phyloP scores from a whole-genome alignment of 2,329 filamentous ascomycete species.

The Cyclaneusma minus region DNA sequence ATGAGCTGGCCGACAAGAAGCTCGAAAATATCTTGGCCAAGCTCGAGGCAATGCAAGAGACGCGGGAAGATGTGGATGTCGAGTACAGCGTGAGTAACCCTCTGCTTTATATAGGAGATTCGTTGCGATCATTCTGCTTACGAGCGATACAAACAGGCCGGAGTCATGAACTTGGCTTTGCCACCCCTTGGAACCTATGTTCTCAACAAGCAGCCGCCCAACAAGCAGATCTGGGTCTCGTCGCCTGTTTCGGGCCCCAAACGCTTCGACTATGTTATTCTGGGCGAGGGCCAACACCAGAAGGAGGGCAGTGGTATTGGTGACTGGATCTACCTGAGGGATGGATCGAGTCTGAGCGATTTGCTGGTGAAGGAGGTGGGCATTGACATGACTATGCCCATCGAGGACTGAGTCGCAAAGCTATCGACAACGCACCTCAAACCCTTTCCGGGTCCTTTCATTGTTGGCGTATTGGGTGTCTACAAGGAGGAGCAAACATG shows the following conservation, averaged over 20 bases:
- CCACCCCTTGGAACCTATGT: conserved; percentile 68
- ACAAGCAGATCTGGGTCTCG: conserved; percentile 94
- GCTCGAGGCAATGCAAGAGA: conserved; percentile 64
- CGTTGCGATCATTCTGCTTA: too few relatives aligned
- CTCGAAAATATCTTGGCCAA: conserved; percentile 39
- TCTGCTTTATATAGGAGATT: background rate
- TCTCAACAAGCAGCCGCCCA: conserved; percentile 96
- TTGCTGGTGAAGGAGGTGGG: conserved; percentile 64
- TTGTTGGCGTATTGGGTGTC: too few relatives aligned
- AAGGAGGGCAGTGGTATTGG: conserved; percentile 64
- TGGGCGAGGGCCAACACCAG: conserved; percentile 56
- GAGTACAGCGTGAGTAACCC: conserved; percentile 64
- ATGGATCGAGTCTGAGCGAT: conserved; percentile 60
- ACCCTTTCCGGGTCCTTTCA: too few relatives aligned
- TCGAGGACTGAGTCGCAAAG: background rate
- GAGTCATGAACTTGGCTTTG: conserved; percentile 66
- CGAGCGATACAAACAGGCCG: conserved; percentile 44
- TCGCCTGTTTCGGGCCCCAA: conserved; percentile 86
- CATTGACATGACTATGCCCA: conserved; percentile 32
- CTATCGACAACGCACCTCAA: too few relatives aligned
- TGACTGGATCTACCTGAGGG: conserved; percentile 77
- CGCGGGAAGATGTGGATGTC: conserved; percentile 62
- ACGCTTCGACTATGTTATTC: conserved; percentile 77
- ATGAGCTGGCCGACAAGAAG: conserved; percentile 62
- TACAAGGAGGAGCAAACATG: too few relatives aligned